These are phyloP conservation scores for Durio zibethinus DNA, from an alignment of 345 rosid species.

Conservation along the genomic window DNA sequence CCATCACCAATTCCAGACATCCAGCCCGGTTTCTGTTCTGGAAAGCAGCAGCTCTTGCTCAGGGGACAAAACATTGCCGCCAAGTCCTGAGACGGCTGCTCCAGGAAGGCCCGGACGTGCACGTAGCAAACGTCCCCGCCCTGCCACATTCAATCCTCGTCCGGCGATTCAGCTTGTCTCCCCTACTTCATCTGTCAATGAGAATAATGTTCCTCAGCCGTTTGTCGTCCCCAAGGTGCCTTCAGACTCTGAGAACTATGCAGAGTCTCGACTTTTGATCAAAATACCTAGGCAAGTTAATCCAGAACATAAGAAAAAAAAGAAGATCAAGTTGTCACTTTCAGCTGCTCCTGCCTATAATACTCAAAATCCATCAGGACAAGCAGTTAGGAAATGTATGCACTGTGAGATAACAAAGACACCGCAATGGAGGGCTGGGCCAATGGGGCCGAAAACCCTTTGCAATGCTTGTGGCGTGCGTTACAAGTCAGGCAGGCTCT, in stretches of 20 bases:
- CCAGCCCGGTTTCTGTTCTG: slow-evolving; percentile 86
- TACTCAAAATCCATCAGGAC: slow-evolving; percentile 32
- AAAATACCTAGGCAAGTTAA: slow-evolving; percentile 59
- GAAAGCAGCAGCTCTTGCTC: slow-evolving; percentile 89
- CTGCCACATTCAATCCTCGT: slow-evolving; percentile 58
- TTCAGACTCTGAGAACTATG: slow-evolving; percentile 54
- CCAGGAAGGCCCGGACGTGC: slow-evolving; percentile 66
- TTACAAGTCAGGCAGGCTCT: slow-evolving; percentile 91
- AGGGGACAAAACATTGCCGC: slow-evolving; percentile 40
- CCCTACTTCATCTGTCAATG: slow-evolving; percentile 34
- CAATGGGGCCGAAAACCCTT: slow-evolving; percentile 95
- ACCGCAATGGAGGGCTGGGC: slow-evolving; percentile 99
- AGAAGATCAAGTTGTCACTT: slow-evolving; percentile 61
- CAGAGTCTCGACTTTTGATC: slow-evolving; percentile 58
- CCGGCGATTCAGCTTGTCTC: slow-evolving; percentile 46
- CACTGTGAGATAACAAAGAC: slow-evolving; percentile 96
- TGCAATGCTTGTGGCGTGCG: slow-evolving; percentile 99
- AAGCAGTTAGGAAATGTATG: slow-evolving; percentile 76
- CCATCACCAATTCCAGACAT: slow-evolving; percentile 53
- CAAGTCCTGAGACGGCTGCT: slow-evolving; percentile 39
- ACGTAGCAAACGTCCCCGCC: slow-evolving; percentile 94
- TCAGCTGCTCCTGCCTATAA: slow-evolving; percentile 31
- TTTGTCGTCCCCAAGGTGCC: slow-evolving; percentile 24
- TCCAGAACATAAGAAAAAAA: slow-evolving; percentile 65
- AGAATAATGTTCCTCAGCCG: slow-evolving; percentile 23